Evolutionary conservation across 495 filamentous ascomycete genomes (phyloP), one percentile per base, ranked within the genome.

Genomic region (Sabuloglossum arenarium): DNA sequence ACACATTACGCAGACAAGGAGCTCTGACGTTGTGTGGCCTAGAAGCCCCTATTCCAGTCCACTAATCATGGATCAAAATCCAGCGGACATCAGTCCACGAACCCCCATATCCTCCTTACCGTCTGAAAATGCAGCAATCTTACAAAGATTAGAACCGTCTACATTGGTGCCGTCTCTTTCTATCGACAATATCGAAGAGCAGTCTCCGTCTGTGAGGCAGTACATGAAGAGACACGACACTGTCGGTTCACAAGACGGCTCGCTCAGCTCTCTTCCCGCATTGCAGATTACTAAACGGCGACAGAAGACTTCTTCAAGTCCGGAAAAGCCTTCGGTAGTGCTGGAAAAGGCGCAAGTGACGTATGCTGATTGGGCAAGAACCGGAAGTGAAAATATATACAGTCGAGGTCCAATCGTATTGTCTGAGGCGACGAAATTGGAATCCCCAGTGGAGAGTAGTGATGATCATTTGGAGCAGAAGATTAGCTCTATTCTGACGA

Each of bases 391-490:
- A 6, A 21, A 37, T 27, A 37, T 39, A 4, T 27, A 12, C 11
- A 6, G 24, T 30, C 23, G 24, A 30, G 25, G 47, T 39, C 31
- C 9, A 25, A 21, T 30, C 19, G 30, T 27, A 30, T 31, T 39
- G 19, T 21, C 53, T 11, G 24, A 55, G 27, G 30, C 31, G n/a
- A 39, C 10, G 5, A 30, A 4, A 3, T 10, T 39, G n/a, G 32
- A 32, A 14, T 25, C 19, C 21, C 10, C 10, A 6, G 42, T 16
- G 21, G 29, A 56, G 29, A 42, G 27, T 39, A n/a, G 65, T 9
- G 79, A 83, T 39, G 81, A 84, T 57, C 78, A 84, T 37, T 73
- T 98, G 3, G 87, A 94, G 61, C 79, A 84, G 54, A 86, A 89
- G 59, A 88, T 98, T 49, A 84, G 77, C 64, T 80, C 84, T 21